Base-by-base conservation (phyloP, 2,329 filamentous ascomycete genomes). In the Ophiocordyceps australis region DNA sequence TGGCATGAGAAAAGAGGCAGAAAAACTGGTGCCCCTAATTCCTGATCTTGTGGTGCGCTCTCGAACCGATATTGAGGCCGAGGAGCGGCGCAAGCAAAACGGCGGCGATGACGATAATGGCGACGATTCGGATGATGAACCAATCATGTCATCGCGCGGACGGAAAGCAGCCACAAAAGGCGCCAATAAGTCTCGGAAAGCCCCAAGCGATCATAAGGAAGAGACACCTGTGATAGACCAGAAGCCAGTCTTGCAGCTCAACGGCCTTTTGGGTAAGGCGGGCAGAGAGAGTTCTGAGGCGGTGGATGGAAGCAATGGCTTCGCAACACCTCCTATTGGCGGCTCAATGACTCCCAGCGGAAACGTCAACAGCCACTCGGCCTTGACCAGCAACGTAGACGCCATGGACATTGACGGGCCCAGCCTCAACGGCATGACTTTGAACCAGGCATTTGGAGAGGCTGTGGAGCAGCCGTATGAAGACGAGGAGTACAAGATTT, bases 81-180 rank as follows among this genome's bases (percentile, higher is more conserved):
- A 89, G 38, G 73, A 78, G 49, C 70, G 86, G 28, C 67, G 83
- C 33, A 77, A 89, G 45, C 81, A 91, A 40, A 80, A 85, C 33
- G 83, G 89, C 26, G 76, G 76, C 23, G 77, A 82, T 32, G 71
- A 81, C 35, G 82, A 86, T 38, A 79, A 64, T 20, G 80, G 67
- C 16, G 86, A 94, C 31, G 86, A 94, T 48, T 93, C 83, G 38
- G 86, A 95, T 41, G 86, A 95, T 45, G 85, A 93, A 50, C 89
- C 89, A 7, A 95, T 98, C 43, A 95, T 95, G 80, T 89, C 89
- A 30, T 94, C 86, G 25, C 71, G 89, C 36, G 89, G 89, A 27
- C 75, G 89, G 23, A 93, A 86, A 46, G 80, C 83, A 11, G 43
- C 46, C 4, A 78, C 80, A 37, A 85, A 79, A 43, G 76, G 82